phyloP scores from a whole-genome alignment of 345 rosid genomes.

The Salix arbutifolia region DNA sequence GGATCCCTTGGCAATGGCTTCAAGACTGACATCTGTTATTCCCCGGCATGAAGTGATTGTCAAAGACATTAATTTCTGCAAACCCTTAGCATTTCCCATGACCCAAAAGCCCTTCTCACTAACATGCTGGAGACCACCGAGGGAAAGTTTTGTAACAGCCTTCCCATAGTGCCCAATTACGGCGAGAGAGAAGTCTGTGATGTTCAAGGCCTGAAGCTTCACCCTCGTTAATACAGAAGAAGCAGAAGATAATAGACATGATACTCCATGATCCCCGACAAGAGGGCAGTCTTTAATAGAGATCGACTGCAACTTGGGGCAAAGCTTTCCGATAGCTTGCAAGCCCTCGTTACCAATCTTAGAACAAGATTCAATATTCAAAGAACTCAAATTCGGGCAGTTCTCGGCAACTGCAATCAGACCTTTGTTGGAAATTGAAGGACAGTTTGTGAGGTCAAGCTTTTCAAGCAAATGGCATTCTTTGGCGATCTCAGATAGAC shows the following conservation, averaged over 20 bases:
- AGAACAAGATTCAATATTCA: constrained; percentile 54
- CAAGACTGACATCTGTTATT: constrained; percentile 59
- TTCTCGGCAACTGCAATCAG: constrained; percentile 54
- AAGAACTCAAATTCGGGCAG: constrained; percentile 51
- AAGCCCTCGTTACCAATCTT: constrained; percentile 60
- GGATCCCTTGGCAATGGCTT: constrained; percentile 56
- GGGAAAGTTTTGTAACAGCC: constrained; percentile 41
- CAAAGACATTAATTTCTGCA: constrained; percentile 45
- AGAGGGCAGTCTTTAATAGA: constrained; percentile 69
- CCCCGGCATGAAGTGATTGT: constrained; percentile 56
- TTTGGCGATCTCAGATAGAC: constrained; percentile 49
- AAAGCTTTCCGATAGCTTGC: constrained; percentile 55
- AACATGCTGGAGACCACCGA: constrained; percentile 46
- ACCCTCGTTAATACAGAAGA: constrained; percentile 44
- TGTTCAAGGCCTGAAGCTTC: constrained; percentile 63
- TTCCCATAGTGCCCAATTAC: constrained; percentile 71
- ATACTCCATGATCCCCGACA: constrained; percentile 67
- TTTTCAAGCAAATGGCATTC: constrained; percentile 60
- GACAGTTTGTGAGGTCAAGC: constrained; percentile 65
- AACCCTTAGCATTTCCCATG: constrained; percentile 70
- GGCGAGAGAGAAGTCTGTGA: constrained; percentile 73
- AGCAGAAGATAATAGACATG: constrained; percentile 49
- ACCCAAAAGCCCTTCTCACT: constrained; percentile 84
- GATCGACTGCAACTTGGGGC: constrained; percentile 45
- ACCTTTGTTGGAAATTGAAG: constrained; percentile 52